Percentiles rank a stretch among this genome's conserved stretches.
Conservation (phyloP, 345 rosid genomes). For the Clarkia xantiana region DNA sequence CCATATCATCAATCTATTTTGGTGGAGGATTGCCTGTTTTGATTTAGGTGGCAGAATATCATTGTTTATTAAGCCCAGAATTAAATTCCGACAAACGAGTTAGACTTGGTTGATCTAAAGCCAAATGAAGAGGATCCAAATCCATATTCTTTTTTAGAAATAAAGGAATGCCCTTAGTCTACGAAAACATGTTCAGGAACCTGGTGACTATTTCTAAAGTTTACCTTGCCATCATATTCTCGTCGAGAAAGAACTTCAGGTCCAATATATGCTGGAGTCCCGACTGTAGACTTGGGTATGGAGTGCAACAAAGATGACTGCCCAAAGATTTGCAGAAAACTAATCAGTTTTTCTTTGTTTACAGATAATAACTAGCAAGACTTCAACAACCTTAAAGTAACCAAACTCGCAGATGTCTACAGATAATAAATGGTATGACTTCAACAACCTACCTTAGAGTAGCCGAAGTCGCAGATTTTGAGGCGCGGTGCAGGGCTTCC, state of each 20-base stretch:
- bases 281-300: conserved; percentile 8
- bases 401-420: too few species aligned
- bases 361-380: too few species aligned
- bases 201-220: not conserved
- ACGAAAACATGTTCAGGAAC: too few species aligned
- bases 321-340: not conserved
- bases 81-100: too few species aligned
- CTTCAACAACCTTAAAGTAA: too few species aligned
- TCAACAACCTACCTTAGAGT: conserved; percentile 4
- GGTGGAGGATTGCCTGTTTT: too few species aligned
- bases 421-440: not conserved
- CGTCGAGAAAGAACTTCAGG: conserved; percentile 6
- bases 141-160: too few species aligned
- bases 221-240: conserved; percentile 10
- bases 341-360: not conserved
- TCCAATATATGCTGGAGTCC: conserved; percentile 9
- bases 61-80: too few species aligned
- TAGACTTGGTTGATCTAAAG: not conserved
- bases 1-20: too few species aligned
- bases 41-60: too few species aligned
- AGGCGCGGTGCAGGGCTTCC: conserved; percentile 5
- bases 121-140: not conserved
- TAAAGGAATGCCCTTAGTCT: too few species aligned
- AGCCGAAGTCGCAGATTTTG: conserved; percentile 6
- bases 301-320: conserved; percentile 9